Evolutionary conservation across 1,284 basidiomycete genomes (phyloP), one percentile per base, ranked within the genome.

Genomic region (Marasmius oreades): DNA sequence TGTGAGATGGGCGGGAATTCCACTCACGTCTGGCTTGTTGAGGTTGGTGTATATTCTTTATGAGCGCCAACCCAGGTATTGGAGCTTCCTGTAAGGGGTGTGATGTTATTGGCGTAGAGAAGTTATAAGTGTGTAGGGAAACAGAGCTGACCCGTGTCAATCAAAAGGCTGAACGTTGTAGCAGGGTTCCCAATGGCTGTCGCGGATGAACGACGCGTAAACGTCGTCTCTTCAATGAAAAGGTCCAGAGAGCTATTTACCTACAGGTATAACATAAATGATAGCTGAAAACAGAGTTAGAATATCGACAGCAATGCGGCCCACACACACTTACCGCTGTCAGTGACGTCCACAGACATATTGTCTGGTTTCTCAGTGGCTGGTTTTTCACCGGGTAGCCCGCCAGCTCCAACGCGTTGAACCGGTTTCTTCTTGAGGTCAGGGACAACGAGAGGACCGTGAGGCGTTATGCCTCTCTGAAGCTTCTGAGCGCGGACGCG

Each of bases 401-500:
- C n/a, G 58, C 66, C 64, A 58, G 69, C 69, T n/a, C n/a, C n/a
- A n/a, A n/a, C n/a, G n/a, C n/a, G n/a, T n/a, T n/a, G n/a, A 58
- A 67, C 64, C 33, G 61, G 61, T 31, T 59, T 61, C 42, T 36
- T 56, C 20, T 55, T 61, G 46, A 60, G 59, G 33, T 63, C 58
- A 22, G 62, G 61, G 39, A 61, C 59, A 2, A 70, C 69, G 12
- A 53, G 57, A 5, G 82, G 82, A 7, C 82, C 81, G 60, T 84
- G 79, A 0, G 81, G 77, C 51, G 77, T 75, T 46, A 77, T 53
- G 22, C 79, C 80, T 31, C 72, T 69, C 28, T 81, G 63, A 61
- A 85, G 62, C 70, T 81, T 84, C 68, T 76, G 68, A 20, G 81
- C 81, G 31, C 84, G 78, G 39, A 74, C 73, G 46, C 70, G 70